Evolutionary conservation across 768 basidiomycete genomes (phyloP).

Genomic region (Crassisporium funariophilum): DNA sequence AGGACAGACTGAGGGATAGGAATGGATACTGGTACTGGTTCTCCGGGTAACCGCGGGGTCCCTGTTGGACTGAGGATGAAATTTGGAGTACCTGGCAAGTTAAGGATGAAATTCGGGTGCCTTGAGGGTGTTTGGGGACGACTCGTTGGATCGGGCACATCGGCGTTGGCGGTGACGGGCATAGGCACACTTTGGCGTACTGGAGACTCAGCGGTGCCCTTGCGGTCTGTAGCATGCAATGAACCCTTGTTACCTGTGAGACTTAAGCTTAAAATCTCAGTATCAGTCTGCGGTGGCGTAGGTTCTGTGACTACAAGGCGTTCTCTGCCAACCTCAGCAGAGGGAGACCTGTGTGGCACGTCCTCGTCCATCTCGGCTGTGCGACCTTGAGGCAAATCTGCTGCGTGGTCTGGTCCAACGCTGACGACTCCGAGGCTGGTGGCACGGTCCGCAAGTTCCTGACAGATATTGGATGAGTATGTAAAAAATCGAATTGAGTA

Average conservation of each 20-base stretch:
- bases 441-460: constrained; percentile 22
- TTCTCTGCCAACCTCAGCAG: neutral
- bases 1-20: constrained; percentile 24
- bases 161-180: constrained; percentile 44
- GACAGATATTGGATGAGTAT: constrained; percentile 1
- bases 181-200: constrained; percentile 33
- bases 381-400: constrained; percentile 2
- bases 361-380: too few relatives aligned
- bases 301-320: neutral
- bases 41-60: constrained; percentile 20
- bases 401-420: constrained; percentile 10
- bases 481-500: neutral
- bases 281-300: neutral
- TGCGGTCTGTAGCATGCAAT: too few relatives aligned
- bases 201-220: too few relatives aligned
- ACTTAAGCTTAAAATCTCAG: too few relatives aligned
- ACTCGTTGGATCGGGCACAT: constrained; percentile 38
- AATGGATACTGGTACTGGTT: constrained; percentile 21
- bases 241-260: too few relatives aligned
- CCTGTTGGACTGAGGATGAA: constrained; percentile 18
- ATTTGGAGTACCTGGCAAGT: constrained; percentile 24
- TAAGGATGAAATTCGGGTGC: constrained; percentile 16
- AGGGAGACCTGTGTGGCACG: too few relatives aligned
- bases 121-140: constrained; percentile 13
- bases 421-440: constrained; percentile 18